phyloP scores from a whole-genome alignment of 805 yeast genomes.

The Brettanomyces bruxellensis region DNA sequence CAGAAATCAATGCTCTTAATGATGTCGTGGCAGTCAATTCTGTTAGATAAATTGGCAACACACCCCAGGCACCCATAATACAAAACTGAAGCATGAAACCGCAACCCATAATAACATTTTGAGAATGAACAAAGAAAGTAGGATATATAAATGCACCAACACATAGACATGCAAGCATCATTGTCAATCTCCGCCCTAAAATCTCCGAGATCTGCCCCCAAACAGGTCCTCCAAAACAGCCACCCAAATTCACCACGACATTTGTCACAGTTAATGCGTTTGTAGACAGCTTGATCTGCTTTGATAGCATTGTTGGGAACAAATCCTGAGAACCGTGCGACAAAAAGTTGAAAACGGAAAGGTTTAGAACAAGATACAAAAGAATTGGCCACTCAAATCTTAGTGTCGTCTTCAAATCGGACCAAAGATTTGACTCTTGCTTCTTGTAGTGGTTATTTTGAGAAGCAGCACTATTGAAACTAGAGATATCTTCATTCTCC shows the following conservation, averaged over 20 bases:
- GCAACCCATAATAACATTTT: conserved; percentile 43
- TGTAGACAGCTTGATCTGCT: conserved; percentile 33
- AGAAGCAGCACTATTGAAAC: conserved; percentile 1
- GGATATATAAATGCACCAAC: conserved; percentile 60
- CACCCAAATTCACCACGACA: conserved; percentile 59
- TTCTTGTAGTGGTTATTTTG: background rate
- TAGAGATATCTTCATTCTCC: conserved; percentile 4
- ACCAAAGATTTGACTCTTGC: conserved; percentile 4
- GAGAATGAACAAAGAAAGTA: conserved; percentile 37
- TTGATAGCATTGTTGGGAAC: conserved; percentile 52
- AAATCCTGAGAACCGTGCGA: conserved; percentile 72
- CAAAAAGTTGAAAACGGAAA: conserved; percentile 67
- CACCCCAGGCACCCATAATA: conserved; percentile 72
- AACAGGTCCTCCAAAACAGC: conserved; percentile 52
- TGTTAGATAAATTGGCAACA: conserved; percentile 56
- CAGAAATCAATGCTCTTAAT: conserved; percentile 51
- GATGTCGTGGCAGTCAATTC: conserved; percentile 55
- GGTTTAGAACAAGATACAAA: conserved; percentile 45
- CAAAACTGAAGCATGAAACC: conserved; percentile 52
- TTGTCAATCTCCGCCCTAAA: conserved; percentile 52
- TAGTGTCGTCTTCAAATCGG: conserved; percentile 27
- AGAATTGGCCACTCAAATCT: conserved; percentile 52
- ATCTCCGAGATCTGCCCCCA: conserved; percentile 49
- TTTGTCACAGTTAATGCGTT: conserved; percentile 52
- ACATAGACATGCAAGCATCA: conserved; percentile 38